A percentile compares a stretch with the other conserved stretches of the same genome.
These are phyloP conservation scores for Neoascochyta sp. DNA, from an alignment of 2,329 filamentous ascomycete genomes.

Conservation along the genomic window DNA sequence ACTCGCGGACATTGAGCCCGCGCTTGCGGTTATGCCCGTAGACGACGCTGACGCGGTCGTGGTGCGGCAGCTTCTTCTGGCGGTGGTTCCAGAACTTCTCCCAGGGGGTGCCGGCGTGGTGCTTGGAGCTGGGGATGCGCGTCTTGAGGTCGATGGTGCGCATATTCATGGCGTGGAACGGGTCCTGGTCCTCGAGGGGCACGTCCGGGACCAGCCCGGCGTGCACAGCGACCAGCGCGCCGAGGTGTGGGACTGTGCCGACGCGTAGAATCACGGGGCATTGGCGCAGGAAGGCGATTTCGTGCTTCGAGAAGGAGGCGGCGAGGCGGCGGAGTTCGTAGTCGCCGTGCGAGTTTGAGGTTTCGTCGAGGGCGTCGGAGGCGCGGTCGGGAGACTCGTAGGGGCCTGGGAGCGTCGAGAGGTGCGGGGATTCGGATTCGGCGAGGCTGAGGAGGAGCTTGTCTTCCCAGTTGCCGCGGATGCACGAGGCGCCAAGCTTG, in stretches of 20 bases:
- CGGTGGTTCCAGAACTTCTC: conserved; percentile 55
- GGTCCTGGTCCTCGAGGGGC: conserved; percentile 66
- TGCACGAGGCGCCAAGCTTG: conserved; percentile 68
- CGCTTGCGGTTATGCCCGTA: conserved; percentile 66
- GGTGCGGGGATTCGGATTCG: conserved; percentile 27
- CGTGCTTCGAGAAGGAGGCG: conserved; percentile 55
- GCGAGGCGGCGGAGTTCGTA: conserved; percentile 51
- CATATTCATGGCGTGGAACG: conserved; percentile 89
- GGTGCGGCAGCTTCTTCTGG: conserved; percentile 31
- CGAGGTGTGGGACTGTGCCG: conserved; percentile 58
- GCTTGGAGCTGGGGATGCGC: conserved; percentile 52
- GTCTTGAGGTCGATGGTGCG: conserved; percentile 66
- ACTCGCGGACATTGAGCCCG: conserved; percentile 64
- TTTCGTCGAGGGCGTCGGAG: conserved; percentile 27
- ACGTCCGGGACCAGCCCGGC: conserved; percentile 79
- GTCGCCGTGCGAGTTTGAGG: conserved; percentile 32
- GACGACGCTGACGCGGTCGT: conserved; percentile 62
- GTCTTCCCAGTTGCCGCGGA: conserved; percentile 93
- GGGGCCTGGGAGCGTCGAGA: conserved; percentile 18
- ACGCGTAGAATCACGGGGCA: conserved; percentile 77
- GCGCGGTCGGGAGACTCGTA: conserved; percentile 32
- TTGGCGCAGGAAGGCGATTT: conserved; percentile 64
- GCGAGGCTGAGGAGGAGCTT: conserved; percentile 66
- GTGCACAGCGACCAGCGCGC: conserved; percentile 74
- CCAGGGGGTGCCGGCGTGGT: conserved; percentile 61